Conservation (phyloP, 2,329 filamentous ascomycete genomes). For the Fusarium fujikuroi region DNA sequence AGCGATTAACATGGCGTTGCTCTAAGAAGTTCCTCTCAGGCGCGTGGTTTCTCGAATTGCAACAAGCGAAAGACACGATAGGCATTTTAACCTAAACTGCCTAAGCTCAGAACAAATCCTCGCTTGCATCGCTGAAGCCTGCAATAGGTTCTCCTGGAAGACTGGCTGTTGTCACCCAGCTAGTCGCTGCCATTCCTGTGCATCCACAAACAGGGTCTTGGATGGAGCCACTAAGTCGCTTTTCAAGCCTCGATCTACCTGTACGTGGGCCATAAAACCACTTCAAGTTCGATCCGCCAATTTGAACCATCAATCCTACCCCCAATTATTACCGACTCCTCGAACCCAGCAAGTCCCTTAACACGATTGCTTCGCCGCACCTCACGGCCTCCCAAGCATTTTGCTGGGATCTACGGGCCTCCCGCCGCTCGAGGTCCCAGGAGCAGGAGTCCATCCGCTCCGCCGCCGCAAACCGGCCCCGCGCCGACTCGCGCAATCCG, state of each 20-base stretch:
- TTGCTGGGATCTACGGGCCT: slow-evolving; percentile 45
- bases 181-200: slow-evolving; percentile 14
- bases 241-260: slow-evolving; percentile 40
- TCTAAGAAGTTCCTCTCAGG: neutral
- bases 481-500: slow-evolving; percentile 39
- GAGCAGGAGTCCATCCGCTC: slow-evolving; percentile 37
- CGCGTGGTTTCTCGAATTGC: neutral
- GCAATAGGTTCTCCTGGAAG: slow-evolving; percentile 22
- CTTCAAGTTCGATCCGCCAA: slow-evolving; percentile 43
- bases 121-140: neutral
- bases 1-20: neutral
- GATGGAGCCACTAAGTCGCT: slow-evolving; percentile 43
- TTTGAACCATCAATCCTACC: slow-evolving; percentile 34
- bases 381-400: slow-evolving; percentile 21
- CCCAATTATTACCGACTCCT: slow-evolving; percentile 19
- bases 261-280: slow-evolving; percentile 43
- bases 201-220: slow-evolving; percentile 40
- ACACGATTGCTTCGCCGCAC: slow-evolving; percentile 5
- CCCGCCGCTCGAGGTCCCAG: slow-evolving; percentile 43
- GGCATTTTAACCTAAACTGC: neutral
- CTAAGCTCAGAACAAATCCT: slow-evolving; percentile 13
- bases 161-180: slow-evolving; percentile 9
- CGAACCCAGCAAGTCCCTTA: neutral
- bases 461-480: slow-evolving; percentile 43
- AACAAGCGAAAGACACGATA: neutral